phyloP scores from a whole-genome alignment of 2,329 filamentous ascomycete genomes.

The Lachnellula suecica region DNA sequence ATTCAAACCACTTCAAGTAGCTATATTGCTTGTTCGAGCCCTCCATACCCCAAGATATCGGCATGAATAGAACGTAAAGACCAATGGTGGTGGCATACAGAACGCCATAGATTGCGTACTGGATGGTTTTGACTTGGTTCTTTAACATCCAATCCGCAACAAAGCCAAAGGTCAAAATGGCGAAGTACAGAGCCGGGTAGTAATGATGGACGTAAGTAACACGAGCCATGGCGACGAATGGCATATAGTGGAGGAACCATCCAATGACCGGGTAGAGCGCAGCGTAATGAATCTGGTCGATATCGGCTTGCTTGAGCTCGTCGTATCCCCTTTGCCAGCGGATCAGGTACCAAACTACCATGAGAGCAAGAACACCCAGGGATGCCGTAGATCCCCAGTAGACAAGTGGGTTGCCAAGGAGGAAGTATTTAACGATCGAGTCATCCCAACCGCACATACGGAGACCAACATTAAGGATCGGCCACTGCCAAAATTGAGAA shows the following conservation, averaged over 20 bases:
- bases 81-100: constrained; percentile 76
- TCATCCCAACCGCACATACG: constrained; percentile 99
- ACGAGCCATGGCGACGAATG: constrained; percentile 96
- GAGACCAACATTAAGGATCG: constrained; percentile 88
- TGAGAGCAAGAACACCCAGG: constrained; percentile 68
- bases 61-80: constrained; percentile 87
- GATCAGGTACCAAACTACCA: constrained; percentile 82
- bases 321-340: constrained; percentile 94
- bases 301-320: constrained; percentile 75
- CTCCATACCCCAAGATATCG: constrained; percentile 94
- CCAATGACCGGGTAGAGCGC: constrained; percentile 88
- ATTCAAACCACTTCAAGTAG: constrained; percentile 91
- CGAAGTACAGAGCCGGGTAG: constrained; percentile 97
- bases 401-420: constrained; percentile 91
- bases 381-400: constrained; percentile 92
- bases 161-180: constrained; percentile 87
- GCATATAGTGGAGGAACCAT: constrained; percentile 95
- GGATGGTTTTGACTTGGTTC: constrained; percentile 60
- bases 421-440: constrained; percentile 93
- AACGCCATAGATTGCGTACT: constrained; percentile 68
- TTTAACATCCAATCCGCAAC: constrained; percentile 79
- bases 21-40: constrained; percentile 80
- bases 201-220: constrained; percentile 99
- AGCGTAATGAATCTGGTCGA: constrained; percentile 93
- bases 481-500: constrained; percentile 98